Evolutionary conservation across 257 asterid genomes (phyloP), one percentile per base, ranked within the genome.

Genomic region (Rehmannia glutinosa): DNA sequence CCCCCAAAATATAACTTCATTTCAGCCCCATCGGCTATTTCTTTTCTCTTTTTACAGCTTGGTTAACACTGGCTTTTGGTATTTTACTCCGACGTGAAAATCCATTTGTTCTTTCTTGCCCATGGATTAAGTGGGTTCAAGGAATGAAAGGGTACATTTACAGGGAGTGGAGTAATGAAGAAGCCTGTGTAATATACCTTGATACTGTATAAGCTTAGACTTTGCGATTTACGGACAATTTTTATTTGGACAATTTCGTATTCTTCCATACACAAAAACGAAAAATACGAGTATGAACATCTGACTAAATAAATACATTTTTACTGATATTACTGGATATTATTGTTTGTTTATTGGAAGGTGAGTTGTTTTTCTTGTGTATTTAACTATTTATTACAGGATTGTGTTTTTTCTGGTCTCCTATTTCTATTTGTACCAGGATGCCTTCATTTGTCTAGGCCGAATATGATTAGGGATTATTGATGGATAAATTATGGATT

Each of bases 141-240:
- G 61, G 63, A 62, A 46, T 24, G 62, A 30, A 76, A 57, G 52
- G 54, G 41, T 62, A 62, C 43, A 41, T 39, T 52, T 60, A 41
- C 65, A 27, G 71, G 50, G 74, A 68, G 12, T 20, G 74, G 52
- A 59, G 47, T 45, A 62, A 72, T 49, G 62, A 52, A 54, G 64
- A 56, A 53, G 47, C 55, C 69, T 53, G 39, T 60, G 60, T 72
- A 21, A 21, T 54, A 16, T 15, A 36, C 43, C 63, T 57, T 60
- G 53, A 41, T 38, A 33, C 49, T n/a, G 24, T 52, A 3, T 59
- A 43, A 39, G 52, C 23, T 68, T 72, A 30, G 38, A 61, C 54
- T 55, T 24, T 38, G 24, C 65, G 49, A 38, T 62, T 42, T 62
- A 32, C 19, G 66, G 30, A 62, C 77, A 69, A 10, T 69, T 77